Base-by-base conservation (phyloP, 2,329 filamentous ascomycete species). In the Ophiocordyceps sinensis region DNA sequence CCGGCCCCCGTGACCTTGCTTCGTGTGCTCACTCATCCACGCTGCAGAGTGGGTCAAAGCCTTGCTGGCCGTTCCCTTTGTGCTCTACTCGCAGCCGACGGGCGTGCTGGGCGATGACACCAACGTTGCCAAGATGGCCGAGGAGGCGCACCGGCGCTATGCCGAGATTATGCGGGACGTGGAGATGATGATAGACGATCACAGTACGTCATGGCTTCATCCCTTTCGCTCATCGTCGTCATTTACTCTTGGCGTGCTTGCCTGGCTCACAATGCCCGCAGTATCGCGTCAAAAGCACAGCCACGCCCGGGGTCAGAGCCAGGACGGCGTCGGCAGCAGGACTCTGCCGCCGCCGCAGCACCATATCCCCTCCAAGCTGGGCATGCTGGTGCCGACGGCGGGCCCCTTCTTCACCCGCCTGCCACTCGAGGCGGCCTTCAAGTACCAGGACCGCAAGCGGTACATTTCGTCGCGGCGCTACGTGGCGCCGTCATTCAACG, bases 401-500 rank as follows among this genome's bases (percentile, higher is more conserved):
- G 89, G 89, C n/a, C 82, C 77, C 12, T 96, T 96, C 68, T 96
- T 95, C 65, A 96, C 89, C 0, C 74, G 82, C 5, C 67, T 96
- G 3, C 81, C 84, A 3, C 75, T 96, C 9, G 85, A 89, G 55
- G 85, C 87, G 38, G 89, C 89, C 7, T 96, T 96, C 65, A 79
- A 80, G 49, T 89, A 85, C 61, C 91, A 96, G 62, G 91, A 98
- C 59, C 65, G 72, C 44, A 80, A 80, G 48, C 79, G 91, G 7
- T 83, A 81, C 60, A 98, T 98, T 53, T 94, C 86, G 26, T 86
- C 82, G 2, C 75, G 91, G 21, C 80, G 91, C 45, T 96, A 95
- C 57, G 91, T 98, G 2, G 84, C 89, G 1, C 91, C 91, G 0
- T 94, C 85, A 2, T 98, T 98, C 72, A 98, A 98, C 63, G 91